Percentiles rank a stretch among this genome's conserved stretches.
These are phyloP conservation scores for Asterochloris sp. DNA, from an alignment of 139 green algal genomes.

Conservation along the genomic window DNA sequence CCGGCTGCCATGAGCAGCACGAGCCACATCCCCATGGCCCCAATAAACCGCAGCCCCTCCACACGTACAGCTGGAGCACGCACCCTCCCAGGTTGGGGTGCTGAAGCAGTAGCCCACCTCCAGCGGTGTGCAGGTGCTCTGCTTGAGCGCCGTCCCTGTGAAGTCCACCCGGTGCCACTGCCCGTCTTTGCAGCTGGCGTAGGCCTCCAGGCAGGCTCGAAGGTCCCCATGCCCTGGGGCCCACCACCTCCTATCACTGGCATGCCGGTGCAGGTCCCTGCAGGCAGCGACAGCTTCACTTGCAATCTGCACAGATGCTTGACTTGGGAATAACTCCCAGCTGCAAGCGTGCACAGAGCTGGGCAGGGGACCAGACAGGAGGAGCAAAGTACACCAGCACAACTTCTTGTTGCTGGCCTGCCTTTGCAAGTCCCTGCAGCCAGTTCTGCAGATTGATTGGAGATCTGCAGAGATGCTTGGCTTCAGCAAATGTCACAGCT, in stretches of 20 bases:
- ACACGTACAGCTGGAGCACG: no score
- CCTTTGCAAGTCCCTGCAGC: no score
- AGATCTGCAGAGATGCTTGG: not conserved
- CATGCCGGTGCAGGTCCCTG: slow-evolving; percentile 31
- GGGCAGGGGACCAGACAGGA: no score
- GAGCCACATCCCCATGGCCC: not conserved
- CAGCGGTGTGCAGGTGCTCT: not conserved
- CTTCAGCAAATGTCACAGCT: not conserved
- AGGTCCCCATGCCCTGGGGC: slow-evolving; percentile 31
- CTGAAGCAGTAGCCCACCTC: not conserved
- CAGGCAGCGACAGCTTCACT: not conserved
- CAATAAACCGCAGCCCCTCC: not conserved
- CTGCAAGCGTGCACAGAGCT: not conserved
- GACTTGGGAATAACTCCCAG: no score
- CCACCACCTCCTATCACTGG: slow-evolving; percentile 26
- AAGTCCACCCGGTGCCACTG: slow-evolving; percentile 54
- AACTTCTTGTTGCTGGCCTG: no score
- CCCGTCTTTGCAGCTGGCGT: slow-evolving; percentile 45
- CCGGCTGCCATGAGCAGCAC: not conserved
- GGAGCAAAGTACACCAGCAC: no score
- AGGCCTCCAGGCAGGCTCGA: slow-evolving; percentile 40
- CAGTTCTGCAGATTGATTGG: no score
- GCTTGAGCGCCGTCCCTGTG: slow-evolving; percentile 38
- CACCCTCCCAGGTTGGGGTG: not conserved
- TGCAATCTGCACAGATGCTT: no score